phyloP scores from a whole-genome alignment of 805 yeast species.

The Hemisphaericaspora nanyangensis region DNA sequence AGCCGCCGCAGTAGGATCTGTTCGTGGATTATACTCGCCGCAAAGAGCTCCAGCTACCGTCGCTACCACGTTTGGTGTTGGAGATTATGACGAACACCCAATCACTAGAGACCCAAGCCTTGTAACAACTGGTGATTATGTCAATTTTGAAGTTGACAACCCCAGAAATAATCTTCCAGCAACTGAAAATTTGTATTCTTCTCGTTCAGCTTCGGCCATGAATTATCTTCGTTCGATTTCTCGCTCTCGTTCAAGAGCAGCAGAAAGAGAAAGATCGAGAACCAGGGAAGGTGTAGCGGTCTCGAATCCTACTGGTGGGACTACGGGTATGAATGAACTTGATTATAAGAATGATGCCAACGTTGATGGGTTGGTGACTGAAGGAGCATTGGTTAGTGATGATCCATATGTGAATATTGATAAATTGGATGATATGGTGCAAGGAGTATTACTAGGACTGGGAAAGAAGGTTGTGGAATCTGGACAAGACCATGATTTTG shows the following conservation, averaged over 20 bases:
- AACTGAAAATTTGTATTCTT: constrained; percentile 19
- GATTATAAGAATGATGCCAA: constrained; percentile 29
- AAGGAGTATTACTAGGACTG: constrained; percentile 34
- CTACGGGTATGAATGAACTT: constrained; percentile 11
- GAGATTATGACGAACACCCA: constrained; percentile 12
- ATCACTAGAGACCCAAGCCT: constrained; percentile 32
- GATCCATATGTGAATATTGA: constrained; percentile 47
- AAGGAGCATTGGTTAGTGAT: constrained; percentile 53
- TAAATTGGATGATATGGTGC: constrained; percentile 48
- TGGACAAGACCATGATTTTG: not conserved
- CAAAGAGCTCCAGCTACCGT: not conserved
- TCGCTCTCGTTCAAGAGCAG: constrained; percentile 55
- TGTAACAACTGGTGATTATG: constrained; percentile 44
- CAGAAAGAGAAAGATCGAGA: not conserved
- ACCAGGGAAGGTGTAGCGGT: not conserved
- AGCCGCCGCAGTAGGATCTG: constrained; percentile 2
- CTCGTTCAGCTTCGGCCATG: constrained; percentile 41
- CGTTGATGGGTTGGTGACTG: constrained; percentile 42
- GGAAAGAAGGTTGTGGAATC: not conserved
- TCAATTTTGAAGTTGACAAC: constrained; percentile 40
- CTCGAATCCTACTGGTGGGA: not conserved
- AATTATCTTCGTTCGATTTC: constrained; percentile 64
- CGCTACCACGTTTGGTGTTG: constrained; percentile 1
- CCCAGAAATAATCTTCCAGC: constrained; percentile 16
- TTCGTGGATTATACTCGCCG: not conserved